These are phyloP conservation scores for Malbranchea zuffiana DNA, from an alignment of 2,329 filamentous ascomycete genomes.

Conservation along the genomic window DNA sequence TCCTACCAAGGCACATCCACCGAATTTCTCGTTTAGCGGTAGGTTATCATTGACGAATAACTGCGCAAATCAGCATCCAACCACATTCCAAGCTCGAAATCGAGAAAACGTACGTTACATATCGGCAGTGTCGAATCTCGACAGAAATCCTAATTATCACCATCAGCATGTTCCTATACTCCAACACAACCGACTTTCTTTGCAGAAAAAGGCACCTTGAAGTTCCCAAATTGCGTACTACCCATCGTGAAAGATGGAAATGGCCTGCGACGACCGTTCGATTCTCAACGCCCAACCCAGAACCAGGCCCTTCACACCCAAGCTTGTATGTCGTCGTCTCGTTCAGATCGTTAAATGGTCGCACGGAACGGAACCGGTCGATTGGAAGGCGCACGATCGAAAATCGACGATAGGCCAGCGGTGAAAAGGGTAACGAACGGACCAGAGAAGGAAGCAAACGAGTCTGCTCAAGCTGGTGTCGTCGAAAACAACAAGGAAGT, in stretches of 20 bases:
- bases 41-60: conserved; percentile 53
- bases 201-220: conserved; percentile 38
- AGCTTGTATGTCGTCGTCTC: no score
- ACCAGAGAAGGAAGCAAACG: no score
- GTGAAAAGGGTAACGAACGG: no score
- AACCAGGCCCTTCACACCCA: not conserved
- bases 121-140: conserved; percentile 71
- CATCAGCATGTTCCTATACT: conserved; percentile 1
- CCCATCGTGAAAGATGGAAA: conserved; percentile 29
- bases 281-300: conserved; percentile 1
- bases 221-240: conserved; percentile 48
- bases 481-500: no score
- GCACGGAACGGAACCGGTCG: no score
- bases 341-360: no score
- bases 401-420: no score
- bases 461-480: no score
- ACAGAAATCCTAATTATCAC: conserved; percentile 60
- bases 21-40: conserved; percentile 49
- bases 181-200: not conserved
- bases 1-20: conserved; percentile 63
- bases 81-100: not conserved
- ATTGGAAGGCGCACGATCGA: no score
- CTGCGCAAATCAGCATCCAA: conserved; percentile 33
- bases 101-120: conserved; percentile 59
- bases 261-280: not conserved